phyloP scores from a whole-genome alignment of 441 rosid species.

The Bocquillonia castaneifolia region DNA sequence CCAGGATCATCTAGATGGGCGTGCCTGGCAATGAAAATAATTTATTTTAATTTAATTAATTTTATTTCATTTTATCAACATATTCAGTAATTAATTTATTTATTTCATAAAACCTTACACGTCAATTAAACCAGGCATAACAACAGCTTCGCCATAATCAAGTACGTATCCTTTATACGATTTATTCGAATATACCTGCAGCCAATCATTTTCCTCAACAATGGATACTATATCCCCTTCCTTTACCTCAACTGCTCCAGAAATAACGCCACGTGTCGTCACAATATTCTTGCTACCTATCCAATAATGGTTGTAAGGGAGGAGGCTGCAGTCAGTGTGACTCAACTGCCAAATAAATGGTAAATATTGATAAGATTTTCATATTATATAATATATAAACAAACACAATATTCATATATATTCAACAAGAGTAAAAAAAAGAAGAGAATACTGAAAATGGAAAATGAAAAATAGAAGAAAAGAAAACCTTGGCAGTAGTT shows the following conservation, averaged over 20 bases:
- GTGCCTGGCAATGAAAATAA: constrained; percentile 48
- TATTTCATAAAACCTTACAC: constrained; percentile 42
- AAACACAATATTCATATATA: too few species aligned
- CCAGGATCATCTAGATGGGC: constrained; percentile 97
- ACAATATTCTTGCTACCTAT: constrained; percentile 66
- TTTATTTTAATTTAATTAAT: neutral
- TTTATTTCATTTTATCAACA: neutral
- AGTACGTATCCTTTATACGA: constrained; percentile 42
- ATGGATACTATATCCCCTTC: constrained; percentile 54
- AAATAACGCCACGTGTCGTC: constrained; percentile 59
- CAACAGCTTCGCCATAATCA: constrained; percentile 77
- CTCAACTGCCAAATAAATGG: constrained; percentile 26
- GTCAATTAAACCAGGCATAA: constrained; percentile 92
- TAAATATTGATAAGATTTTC: neutral
- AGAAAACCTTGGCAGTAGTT: too few species aligned
- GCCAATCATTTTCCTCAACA: constrained; percentile 64
- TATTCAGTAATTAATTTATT: neutral
- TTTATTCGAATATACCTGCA: too few species aligned
- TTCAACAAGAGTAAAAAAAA: too few species aligned
- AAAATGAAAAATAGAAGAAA: too few species aligned
- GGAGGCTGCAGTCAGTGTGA: constrained; percentile 53
- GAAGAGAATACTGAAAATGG: too few species aligned
- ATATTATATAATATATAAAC: too few species aligned
- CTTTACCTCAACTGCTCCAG: constrained; percentile 80
- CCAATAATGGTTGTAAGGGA: constrained; percentile 65